Base-by-base conservation (phyloP, 2,329 filamentous ascomycete species). In the Apiospora kogelbergensis region DNA sequence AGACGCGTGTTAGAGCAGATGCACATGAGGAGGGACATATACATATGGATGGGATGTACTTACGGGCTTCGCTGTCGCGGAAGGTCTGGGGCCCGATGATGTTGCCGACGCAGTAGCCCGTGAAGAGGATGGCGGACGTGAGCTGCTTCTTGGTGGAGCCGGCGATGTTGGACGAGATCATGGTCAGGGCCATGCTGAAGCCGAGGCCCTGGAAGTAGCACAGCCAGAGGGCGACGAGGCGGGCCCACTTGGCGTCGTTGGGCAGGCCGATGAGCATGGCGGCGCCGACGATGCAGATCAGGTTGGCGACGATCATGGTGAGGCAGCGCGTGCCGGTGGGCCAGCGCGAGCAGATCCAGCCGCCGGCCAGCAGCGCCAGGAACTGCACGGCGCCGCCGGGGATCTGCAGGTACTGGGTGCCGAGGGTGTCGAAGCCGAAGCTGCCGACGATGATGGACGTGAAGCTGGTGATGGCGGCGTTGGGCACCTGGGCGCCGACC, bases 321-420 rank as follows among this genome's bases (percentile, higher is more conserved):
- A 82, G 77, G 71, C 85, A 88, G 6, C 87, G 80, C 0, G 83
- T 79, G 72, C 85, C 84, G 3, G 60, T 65, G 0, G 85, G 86
- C 72, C 78, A 88, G n/a, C 80, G 80, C 0, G 84, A 85, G 73
- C 85, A 86, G 30, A 89, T 78, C 65, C 80, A 81, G 20, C 86
- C 86, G 1, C 85, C 85, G 1, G 79, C 72, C 7, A 89, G 75
- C 0, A 88, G 79, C 0, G 86, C 83, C 0, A 87, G 72, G 72
- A 89, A 88, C 70, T 89, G 86, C 0, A 89, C 82, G 0, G 84
- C 86, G 24, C 86, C 87, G 20, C 86, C 87, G 0, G 88, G 87
- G 67, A 90, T 90, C 71, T 89, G 86, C 11, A 90, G 83, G 69
- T 88, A 88, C 70, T 88, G 86, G 0, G 84, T 85, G 4, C 84